Percentiles rank a stretch among this genome's conserved stretches.
Evolutionary conservation across 2,329 filamentous ascomycete species (phyloP).

Genomic region (Trichophyton mentagrophytes): DNA sequence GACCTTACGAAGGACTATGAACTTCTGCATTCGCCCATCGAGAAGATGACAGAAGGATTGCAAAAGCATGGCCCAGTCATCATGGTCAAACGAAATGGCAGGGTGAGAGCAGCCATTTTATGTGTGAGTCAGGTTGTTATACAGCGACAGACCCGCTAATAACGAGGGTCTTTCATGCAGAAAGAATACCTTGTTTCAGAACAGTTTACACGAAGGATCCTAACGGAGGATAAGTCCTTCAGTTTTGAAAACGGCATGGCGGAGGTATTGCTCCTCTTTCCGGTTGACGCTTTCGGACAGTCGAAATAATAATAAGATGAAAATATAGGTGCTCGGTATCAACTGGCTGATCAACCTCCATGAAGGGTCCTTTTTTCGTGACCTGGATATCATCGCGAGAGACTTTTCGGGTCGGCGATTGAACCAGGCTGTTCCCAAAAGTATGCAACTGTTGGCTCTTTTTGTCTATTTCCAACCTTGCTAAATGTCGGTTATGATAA

Average conservation of each 20-base stretch:
- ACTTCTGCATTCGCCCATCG: not conserved
- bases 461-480: not conserved
- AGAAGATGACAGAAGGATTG: not conserved
- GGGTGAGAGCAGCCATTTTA: not conserved
- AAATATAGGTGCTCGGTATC: not conserved
- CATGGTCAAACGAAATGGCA: not conserved
- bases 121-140: not conserved
- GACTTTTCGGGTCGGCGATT: not conserved
- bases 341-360: not conserved
- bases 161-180: not conserved
- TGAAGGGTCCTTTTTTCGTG: not conserved
- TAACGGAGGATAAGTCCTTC: not conserved
- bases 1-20: not conserved
- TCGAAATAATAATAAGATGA: not conserved
- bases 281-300: not conserved
- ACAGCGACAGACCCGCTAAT: not conserved
- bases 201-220: not conserved
- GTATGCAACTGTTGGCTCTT: not conserved
- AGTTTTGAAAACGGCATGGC: not conserved
- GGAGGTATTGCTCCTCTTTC: not conserved
- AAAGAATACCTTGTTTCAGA: not conserved
- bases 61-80: not conserved
- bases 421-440: not conserved
- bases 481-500: not conserved
- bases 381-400: not conserved